phyloP scores from a whole-genome alignment of 768 basidiomycete genomes.

The Lanmaoa pseudosensibilis region DNA sequence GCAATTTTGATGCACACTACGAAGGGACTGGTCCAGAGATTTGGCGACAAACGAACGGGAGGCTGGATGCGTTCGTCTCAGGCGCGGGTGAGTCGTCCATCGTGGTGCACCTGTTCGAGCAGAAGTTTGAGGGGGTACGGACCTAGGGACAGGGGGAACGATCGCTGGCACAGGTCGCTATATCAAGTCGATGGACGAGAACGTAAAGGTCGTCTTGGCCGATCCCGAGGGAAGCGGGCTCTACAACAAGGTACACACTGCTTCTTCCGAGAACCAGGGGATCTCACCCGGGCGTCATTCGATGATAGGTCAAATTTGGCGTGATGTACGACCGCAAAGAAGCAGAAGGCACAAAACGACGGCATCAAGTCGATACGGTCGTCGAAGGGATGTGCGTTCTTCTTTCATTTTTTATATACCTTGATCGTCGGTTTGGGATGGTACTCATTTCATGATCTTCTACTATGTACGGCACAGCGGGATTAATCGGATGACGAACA shows the following conservation, averaged over 20 bases:
- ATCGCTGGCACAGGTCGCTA: conserved; percentile 82
- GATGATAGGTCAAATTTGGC: conserved; percentile 71
- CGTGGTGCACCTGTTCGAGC: neutral
- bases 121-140: neutral
- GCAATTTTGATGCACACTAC: conserved; percentile 89
- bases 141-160: conserved; percentile 89
- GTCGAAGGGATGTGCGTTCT: conserved; percentile 81
- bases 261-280: neutral
- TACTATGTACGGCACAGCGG: conserved; percentile 50
- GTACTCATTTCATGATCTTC: neutral
- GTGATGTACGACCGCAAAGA: conserved; percentile 96
- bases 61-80: conserved; percentile 79
- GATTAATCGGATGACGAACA: conserved; percentile 90
- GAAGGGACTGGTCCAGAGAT: conserved; percentile 93
- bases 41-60: conserved; percentile 87
- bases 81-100: conserved; percentile 66
- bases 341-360: conserved; percentile 87
- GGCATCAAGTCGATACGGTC: conserved; percentile 94
- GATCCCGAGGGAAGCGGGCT: conserved; percentile 96
- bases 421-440: neutral
- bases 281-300: neutral
- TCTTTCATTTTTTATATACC: conserved; percentile 7
- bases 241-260: conserved; percentile 74
- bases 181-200: conserved; percentile 71
- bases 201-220: conserved; percentile 69